phyloP scores from a whole-genome alignment of 495 filamentous ascomycete species.

The Melanomma pulvis-pyrius region DNA sequence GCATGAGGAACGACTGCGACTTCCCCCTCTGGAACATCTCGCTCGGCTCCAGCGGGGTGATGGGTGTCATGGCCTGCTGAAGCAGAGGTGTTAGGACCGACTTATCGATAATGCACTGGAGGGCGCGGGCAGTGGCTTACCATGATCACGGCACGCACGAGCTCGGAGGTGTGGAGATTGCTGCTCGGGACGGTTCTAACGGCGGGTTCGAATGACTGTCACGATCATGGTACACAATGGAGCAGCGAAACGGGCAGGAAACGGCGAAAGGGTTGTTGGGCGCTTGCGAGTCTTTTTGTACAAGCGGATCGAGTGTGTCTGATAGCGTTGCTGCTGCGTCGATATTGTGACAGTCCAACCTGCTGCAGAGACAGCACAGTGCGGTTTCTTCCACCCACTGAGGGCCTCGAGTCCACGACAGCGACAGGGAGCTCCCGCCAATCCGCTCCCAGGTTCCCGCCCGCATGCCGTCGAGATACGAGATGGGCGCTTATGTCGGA shows the following conservation, averaged over 20 bases:
- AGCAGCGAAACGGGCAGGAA: slow-evolving; percentile 30
- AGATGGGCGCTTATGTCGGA: slow-evolving; percentile 25
- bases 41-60: slow-evolving; percentile 49
- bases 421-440: slow-evolving; percentile 11
- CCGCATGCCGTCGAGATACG: slow-evolving; percentile 5
- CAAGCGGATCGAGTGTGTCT: slow-evolving; percentile 34
- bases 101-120: slow-evolving; percentile 18
- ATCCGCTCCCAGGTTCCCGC: slow-evolving; percentile 23
- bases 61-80: slow-evolving; percentile 45
- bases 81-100: slow-evolving; percentile 6
- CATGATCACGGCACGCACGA: slow-evolving; percentile 31
- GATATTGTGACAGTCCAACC: slow-evolving; percentile 26
- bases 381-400: slow-evolving; percentile 9
- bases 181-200: slow-evolving; percentile 18
- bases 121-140: slow-evolving; percentile 18
- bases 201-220: slow-evolving; percentile 6
- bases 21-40: slow-evolving; percentile 52
- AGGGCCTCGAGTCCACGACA: slow-evolving; percentile 24
- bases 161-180: slow-evolving; percentile 4
- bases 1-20: slow-evolving; percentile 41
- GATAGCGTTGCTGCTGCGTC: slow-evolving; percentile 8
- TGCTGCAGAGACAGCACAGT: slow-evolving; percentile 35
- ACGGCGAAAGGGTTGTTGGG: slow-evolving; percentile 37
- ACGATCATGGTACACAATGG: slow-evolving; percentile 31
- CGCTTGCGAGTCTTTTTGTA: slow-evolving; percentile 45